Evolutionary conservation across 1,139 yeast genomes (phyloP), one percentile per base, ranked within the genome.

Genomic region (Candida sp.): DNA sequence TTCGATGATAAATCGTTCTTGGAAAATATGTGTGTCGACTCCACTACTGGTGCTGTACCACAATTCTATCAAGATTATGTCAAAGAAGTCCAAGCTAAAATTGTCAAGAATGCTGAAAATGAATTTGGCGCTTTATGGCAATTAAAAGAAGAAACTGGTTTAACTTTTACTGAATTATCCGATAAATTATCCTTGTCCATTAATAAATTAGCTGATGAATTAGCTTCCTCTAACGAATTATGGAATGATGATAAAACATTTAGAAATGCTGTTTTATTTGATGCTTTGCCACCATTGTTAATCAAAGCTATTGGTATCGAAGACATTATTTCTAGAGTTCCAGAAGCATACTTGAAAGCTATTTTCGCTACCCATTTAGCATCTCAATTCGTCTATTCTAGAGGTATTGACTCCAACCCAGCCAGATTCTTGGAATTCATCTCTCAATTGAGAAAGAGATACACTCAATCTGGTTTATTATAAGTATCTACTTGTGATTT

Each of bases 41-140:
- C 74, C 38, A 63, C 64, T 37, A 70, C 80, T 35, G 76, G 78
- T 6, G 62, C 63, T 23, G 75, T 77, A 48, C 95, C 98, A 21
- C 73, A 73, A 46, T 87, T 90, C 63, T 93, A 93, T 73, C 75
- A 82, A 61, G 74, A 75, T 21, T 93, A 93, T 59, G 99, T 93
- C 49, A 75, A 76, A 56, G 84, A 86, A 57, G 97, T 89, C 25
- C 98, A 93, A 70, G 61, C 66, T 44, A 83, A 81, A 50, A 78
- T 93, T 64, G 82, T 84, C 50, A 62, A 68, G 38, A 93, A 93
- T 64, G 99, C 99, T 8, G 71, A 80, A 48, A 73, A 78, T 40
- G 99, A 93, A 68, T 95, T 95, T 60, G 85, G 85, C 56, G 86
- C 89, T 46, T 75, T 93, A 58, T 90, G 97, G 97, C 70, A 78